Evolutionary conservation across 2,329 filamentous ascomycete species (phyloP), one percentile per base, ranked within the genome.

Genomic region (Raffaelea arxii): DNA sequence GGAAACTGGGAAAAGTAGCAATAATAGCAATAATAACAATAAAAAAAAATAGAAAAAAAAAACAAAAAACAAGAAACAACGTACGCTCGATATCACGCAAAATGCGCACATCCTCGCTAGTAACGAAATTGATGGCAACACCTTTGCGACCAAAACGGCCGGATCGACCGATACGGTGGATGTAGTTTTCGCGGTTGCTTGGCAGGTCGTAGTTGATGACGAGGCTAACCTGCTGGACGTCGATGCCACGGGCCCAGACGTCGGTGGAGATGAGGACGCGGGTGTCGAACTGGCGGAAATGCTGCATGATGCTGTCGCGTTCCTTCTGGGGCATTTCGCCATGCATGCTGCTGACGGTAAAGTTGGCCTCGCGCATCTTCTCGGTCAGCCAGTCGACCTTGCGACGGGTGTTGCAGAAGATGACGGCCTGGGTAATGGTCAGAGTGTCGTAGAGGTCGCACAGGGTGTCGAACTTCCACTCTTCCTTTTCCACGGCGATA

Each of bases 201-300:
- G 92, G 92, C 49, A 98, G 74, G 64, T 98, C 92, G 67, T 98
- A 98, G 74, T 98, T 98, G 75, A 98, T 98, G 52, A 98, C 92
- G 60, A 98, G 72, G 51, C 86, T 94, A 58, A 96, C 89, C n/a
- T 80, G 84, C 12, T 88, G 89, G 41, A 96, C 94, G 70, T 96
- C 90, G 6, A 96, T 73, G 72, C 90, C 91, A 61, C 90, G 82
- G 1, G 90, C 86, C 2, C 89, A 90, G n/a, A 96, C 87, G 62
- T 96, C 90, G 0, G 90, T 96, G 11, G 89, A 89, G 4, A 96
- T 85, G 4, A 98, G 77, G 35, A 98, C 90, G 54, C 94, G 80
- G 37, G 89, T 75, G 18, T 76, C 78, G 7, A 82, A 80, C 3
- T 83, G 73, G 46, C 84, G 82, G 73, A 98, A 97, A 62, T 97